Percentiles rank a stretch among this genome's conserved stretches.
phyloP scores from a whole-genome alignment of 106 monocot species.

The Narthecium ossifragum region DNA sequence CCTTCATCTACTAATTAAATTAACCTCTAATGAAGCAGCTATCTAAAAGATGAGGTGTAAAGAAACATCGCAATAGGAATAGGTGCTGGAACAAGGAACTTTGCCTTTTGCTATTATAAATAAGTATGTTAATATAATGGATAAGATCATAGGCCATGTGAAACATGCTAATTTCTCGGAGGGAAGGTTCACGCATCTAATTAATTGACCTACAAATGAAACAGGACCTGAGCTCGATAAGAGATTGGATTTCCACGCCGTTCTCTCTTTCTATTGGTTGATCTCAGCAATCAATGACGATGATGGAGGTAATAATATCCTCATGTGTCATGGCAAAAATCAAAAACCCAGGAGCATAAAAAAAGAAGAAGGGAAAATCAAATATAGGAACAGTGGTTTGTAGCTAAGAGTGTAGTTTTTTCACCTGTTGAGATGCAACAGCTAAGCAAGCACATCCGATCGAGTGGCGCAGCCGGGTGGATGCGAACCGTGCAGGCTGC shows the following conservation, averaged over 20 bases:
- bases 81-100: background rate
- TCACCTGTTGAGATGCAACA: slow-evolving; percentile 86
- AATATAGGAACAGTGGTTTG: no score
- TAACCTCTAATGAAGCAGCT: background rate
- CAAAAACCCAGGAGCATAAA: background rate
- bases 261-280: background rate
- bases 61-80: background rate
- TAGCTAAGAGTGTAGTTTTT: no score
- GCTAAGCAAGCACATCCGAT: slow-evolving; percentile 74
- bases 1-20: background rate
- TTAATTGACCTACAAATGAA: no score
- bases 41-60: background rate
- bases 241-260: background rate
- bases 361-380: background rate
- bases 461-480: slow-evolving; percentile 39
- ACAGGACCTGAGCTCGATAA: no score
- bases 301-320: background rate
- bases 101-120: background rate
- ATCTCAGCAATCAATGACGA: background rate
- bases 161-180: no score
- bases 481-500: slow-evolving; percentile 70
- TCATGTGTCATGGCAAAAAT: background rate
- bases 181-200: no score
- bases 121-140: no score
- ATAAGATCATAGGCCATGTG: no score